Evolutionary conservation across 352 stramenopile species (phyloP).

Genomic region (Peronospora destructor): DNA sequence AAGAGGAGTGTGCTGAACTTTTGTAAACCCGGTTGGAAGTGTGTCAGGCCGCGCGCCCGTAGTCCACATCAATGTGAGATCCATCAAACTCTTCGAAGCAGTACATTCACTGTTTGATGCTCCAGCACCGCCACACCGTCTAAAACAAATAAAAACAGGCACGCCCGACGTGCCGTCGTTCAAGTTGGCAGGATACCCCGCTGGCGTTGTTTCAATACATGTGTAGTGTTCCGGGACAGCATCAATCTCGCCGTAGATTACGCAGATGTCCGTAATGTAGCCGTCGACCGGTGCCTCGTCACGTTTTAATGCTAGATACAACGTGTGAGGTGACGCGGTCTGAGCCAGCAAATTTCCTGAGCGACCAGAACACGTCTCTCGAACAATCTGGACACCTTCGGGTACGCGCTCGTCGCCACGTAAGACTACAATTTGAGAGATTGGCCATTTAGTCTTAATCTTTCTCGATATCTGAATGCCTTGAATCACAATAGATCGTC

Average conservation of each 20-base stretch:
- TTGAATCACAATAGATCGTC: conserved; percentile 43
- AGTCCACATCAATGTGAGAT: conserved; percentile 72
- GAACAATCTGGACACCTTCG: conserved; percentile 58
- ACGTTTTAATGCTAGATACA: conserved; percentile 71
- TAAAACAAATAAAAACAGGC: conserved; percentile 82
- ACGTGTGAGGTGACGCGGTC: conserved; percentile 56
- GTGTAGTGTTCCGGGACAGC: conserved; percentile 70
- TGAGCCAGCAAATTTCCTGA: conserved; percentile 69
- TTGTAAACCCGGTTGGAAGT: conserved; percentile 64
- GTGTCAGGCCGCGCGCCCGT: conserved; percentile 53
- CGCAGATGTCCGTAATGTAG: conserved; percentile 67
- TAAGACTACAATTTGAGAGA: conserved; percentile 64
- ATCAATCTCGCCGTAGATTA: conserved; percentile 85
- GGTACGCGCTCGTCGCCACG: conserved; percentile 69
- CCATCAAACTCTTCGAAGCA: conserved; percentile 58
- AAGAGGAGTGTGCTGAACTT: conserved; percentile 79
- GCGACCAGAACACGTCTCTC: conserved; percentile 63
- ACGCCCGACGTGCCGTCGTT: conserved; percentile 73
- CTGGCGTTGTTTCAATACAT: conserved; percentile 62
- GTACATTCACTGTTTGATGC: conserved; percentile 8
- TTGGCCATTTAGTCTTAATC: conserved; percentile 70
- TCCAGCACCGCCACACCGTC: conserved; percentile 15
- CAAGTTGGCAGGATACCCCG: conserved; percentile 67
- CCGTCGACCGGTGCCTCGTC: conserved; percentile 40
- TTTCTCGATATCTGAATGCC: conserved; percentile 53